A percentile compares a stretch with the other conserved stretches of the same genome.
phyloP scores from a whole-genome alignment of 225 moss, liverwort and hornwort genomes.

The Rhytidiadelphus loreus region DNA sequence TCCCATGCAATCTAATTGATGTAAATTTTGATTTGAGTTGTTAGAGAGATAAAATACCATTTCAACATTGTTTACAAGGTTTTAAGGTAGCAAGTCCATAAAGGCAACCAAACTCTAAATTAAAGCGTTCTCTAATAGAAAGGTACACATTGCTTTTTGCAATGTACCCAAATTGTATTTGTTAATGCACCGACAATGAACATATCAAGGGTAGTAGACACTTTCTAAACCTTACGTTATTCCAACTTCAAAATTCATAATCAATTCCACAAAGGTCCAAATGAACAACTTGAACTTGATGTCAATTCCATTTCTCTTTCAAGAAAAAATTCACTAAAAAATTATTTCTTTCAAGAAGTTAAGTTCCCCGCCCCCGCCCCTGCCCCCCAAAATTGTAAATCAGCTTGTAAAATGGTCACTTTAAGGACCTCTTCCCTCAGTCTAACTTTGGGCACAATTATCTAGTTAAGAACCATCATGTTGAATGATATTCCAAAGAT shows the following conservation, averaged over 20 bases:
- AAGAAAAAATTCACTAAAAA: too few relatives aligned
- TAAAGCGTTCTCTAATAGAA: rapidly evolving
- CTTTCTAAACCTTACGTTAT: neutral
- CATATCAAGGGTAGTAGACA: rapidly evolving
- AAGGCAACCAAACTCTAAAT: neutral
- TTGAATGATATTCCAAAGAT: neutral
- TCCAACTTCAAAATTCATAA: neutral
- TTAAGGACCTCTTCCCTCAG: neutral
- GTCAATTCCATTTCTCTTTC: too few relatives aligned
- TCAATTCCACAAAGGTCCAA: neutral
- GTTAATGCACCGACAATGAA: neutral
- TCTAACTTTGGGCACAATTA: neutral
- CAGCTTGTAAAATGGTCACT: neutral
- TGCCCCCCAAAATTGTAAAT: too few relatives aligned
- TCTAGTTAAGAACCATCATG: neutral
- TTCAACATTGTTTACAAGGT: neutral
- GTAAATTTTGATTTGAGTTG: neutral
- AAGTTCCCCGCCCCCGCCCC: too few relatives aligned
- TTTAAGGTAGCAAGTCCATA: neutral
- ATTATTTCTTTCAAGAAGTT: too few relatives aligned
- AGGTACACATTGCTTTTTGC: neutral
- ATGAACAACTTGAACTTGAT: neutral
- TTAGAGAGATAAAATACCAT: neutral
- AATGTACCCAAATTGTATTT: neutral
- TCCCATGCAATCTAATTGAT: neutral